phyloP scores from a whole-genome alignment of 108 stramenopile species.

The Nitzschia sp. region DNA sequence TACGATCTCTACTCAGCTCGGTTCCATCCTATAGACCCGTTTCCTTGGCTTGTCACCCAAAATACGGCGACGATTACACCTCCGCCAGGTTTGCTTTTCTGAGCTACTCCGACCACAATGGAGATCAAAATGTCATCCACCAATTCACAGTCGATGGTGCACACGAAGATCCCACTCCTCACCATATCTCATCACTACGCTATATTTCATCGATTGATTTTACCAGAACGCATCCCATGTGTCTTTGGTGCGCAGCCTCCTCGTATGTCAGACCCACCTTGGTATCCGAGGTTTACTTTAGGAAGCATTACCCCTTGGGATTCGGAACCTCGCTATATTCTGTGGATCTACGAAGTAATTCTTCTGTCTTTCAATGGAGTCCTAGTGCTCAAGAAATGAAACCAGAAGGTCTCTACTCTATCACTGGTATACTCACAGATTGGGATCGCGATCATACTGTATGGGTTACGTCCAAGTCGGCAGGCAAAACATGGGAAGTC shows the following conservation, averaged over 20 bases:
- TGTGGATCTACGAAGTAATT: conserved; percentile 63
- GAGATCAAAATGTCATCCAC: conserved; percentile 33
- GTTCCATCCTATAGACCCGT: conserved; percentile 52
- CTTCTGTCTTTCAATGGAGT: conserved; percentile 70
- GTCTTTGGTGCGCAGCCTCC: conserved; percentile 49
- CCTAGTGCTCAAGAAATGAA: conserved; percentile 71
- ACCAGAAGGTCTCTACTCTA: conserved; percentile 71
- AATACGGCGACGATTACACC: conserved; percentile 45
- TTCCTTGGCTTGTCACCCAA: conserved; percentile 55
- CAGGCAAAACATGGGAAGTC: conserved; percentile 74
- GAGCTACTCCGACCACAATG: conserved; percentile 7
- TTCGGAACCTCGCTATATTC: conserved; percentile 61
- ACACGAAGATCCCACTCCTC: conserved; percentile 12
- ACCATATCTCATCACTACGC: conserved; percentile 43
- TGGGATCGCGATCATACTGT: conserved; percentile 32
- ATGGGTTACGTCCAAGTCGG: conserved; percentile 65
- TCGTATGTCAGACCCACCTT: conserved; percentile 50
- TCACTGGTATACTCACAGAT: conserved; percentile 58
- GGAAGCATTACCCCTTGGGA: conserved; percentile 28
- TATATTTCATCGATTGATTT: conserved; percentile 46
- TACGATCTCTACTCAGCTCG: conserved; percentile 27
- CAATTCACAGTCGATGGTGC: conserved; percentile 3
- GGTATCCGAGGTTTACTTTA: not conserved
- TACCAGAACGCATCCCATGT: conserved; percentile 50
- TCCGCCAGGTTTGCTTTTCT: conserved; percentile 53